Percentiles rank a stretch among this genome's conserved stretches.
phyloP scores from a whole-genome alignment of 768 basidiomycete genomes.

The Macrocybe gigantea region DNA sequence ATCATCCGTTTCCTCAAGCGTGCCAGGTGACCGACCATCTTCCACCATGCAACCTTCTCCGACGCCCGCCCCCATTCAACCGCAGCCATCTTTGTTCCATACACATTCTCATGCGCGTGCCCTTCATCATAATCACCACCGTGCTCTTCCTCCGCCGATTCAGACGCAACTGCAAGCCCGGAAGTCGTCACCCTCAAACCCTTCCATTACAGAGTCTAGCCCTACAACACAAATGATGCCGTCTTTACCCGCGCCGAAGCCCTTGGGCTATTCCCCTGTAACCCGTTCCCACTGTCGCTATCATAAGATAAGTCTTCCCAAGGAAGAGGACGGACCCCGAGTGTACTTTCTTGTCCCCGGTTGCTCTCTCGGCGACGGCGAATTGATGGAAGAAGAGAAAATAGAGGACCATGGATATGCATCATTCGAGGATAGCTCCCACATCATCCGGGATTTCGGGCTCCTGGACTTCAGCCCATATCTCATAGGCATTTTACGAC shows the following conservation, averaged over 20 bases:
- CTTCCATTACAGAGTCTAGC: conserved; percentile 9
- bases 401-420: conserved; percentile 60
- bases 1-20: conserved; percentile 44
- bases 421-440: conserved; percentile 39
- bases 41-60: not conserved
- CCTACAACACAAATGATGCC: conserved; percentile 6
- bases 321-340: conserved; percentile 44
- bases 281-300: conserved; percentile 70
- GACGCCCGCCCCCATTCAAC: not conserved
- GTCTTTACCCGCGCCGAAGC: conserved; percentile 9
- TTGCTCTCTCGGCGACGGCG: conserved; percentile 52
- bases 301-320: conserved; percentile 60
- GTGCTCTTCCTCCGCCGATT: conserved; percentile 25
- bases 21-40: conserved; percentile 20
- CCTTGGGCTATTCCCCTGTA: conserved; percentile 37
- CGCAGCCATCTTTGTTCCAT: too few relatives aligned
- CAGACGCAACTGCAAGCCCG: conserved; percentile 25
- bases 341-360: conserved; percentile 66
- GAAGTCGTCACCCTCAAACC: conserved; percentile 16
- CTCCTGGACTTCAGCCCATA: conserved; percentile 44
- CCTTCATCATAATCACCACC: conserved; percentile 14
- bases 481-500: conserved; percentile 49
- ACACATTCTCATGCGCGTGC: conserved; percentile 9
- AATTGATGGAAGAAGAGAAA: conserved; percentile 53
- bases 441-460: conserved; percentile 45